Evolutionary conservation across 192 early-diverging fungal genomes (phyloP).

Genomic region (Linderina pennispora): DNA sequence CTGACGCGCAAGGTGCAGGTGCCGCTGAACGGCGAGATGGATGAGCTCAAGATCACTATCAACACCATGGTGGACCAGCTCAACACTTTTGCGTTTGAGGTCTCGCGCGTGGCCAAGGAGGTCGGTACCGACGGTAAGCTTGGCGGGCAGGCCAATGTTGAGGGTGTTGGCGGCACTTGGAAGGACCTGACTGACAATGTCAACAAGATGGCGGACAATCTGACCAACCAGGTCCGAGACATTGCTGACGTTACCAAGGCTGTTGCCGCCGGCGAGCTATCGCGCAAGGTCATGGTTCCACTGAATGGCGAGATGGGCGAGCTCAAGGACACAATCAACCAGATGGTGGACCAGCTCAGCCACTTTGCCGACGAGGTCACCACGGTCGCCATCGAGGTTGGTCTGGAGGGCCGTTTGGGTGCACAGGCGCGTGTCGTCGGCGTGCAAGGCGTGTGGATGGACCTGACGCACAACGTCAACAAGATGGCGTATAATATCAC

Average conservation of each 20-base stretch:
- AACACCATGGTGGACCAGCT: conserved; percentile 55
- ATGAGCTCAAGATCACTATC: conserved; percentile 30
- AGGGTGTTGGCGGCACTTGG: conserved; percentile 52
- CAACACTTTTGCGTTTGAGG: conserved; percentile 52
- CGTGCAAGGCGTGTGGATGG: conserved; percentile 45
- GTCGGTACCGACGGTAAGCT: conserved; percentile 68
- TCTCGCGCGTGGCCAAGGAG: conserved; percentile 64
- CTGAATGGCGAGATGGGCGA: conserved; percentile 46
- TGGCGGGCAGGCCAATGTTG: conserved; percentile 54
- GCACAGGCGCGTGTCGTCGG: conserved; percentile 44
- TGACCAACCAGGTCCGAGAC: conserved; percentile 55
- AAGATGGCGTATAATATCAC: conserved; percentile 53
- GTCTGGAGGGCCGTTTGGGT: conserved; percentile 50
- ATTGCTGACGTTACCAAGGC: conserved; percentile 55
- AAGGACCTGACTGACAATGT: conserved; percentile 53
- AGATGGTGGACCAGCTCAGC: conserved; percentile 38
- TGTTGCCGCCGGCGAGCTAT: conserved; percentile 50
- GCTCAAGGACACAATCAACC: conserved; percentile 16
- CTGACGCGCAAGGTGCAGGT: conserved; percentile 33
- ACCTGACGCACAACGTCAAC: conserved; percentile 50
- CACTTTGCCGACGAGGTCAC: conserved; percentile 45
- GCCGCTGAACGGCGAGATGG: conserved; percentile 28
- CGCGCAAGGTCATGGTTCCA: conserved; percentile 48
- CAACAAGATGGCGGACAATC: conserved; percentile 58
- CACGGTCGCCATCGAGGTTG: conserved; percentile 46